Evolutionary conservation across 352 stramenopile genomes (phyloP).

Genomic region (Phytophthora idaei): DNA sequence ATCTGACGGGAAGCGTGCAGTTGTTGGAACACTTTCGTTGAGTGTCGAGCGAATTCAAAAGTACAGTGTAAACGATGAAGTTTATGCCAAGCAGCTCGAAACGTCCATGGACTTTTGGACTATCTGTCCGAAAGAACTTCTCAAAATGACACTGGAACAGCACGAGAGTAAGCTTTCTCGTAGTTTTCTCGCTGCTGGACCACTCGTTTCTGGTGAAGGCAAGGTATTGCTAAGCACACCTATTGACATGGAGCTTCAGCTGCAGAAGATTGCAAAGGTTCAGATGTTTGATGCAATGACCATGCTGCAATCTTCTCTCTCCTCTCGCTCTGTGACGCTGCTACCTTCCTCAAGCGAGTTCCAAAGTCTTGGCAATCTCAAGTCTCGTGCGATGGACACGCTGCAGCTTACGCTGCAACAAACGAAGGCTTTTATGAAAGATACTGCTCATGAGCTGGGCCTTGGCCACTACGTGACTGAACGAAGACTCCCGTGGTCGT

Average conservation of each 20-base stretch:
- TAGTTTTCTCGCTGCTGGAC: slow-evolving; percentile 45
- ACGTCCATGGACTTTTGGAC: slow-evolving; percentile 47
- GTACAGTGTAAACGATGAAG: slow-evolving; percentile 18
- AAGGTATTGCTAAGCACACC: slow-evolving; percentile 36
- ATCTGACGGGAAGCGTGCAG: slow-evolving; percentile 16
- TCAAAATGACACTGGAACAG: slow-evolving; percentile 47
- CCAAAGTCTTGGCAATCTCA: neutral
- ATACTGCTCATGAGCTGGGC: slow-evolving; percentile 54
- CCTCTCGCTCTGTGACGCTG: neutral
- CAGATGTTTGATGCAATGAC: slow-evolving; percentile 50
- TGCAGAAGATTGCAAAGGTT: slow-evolving; percentile 59
- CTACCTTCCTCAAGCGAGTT: neutral
- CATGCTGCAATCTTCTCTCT: slow-evolving; percentile 9
- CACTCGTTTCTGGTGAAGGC: slow-evolving; percentile 32
- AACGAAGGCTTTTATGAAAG: slow-evolving; percentile 58
- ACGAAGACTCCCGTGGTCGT: slow-evolving; percentile 56
- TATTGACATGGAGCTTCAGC: slow-evolving; percentile 51
- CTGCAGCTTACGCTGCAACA: slow-evolving; percentile 46
- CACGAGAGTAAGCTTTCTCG: slow-evolving; percentile 50
- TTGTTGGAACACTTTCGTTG: slow-evolving; percentile 66
- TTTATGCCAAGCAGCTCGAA: slow-evolving; percentile 44
- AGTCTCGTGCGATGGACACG: slow-evolving; percentile 35
- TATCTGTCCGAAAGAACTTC: slow-evolving; percentile 55
- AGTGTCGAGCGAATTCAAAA: slow-evolving; percentile 34
- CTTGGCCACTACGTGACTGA: slow-evolving; percentile 28